Base-by-base conservation (phyloP, 345 rosid species). In the Citropsis articulata region DNA sequence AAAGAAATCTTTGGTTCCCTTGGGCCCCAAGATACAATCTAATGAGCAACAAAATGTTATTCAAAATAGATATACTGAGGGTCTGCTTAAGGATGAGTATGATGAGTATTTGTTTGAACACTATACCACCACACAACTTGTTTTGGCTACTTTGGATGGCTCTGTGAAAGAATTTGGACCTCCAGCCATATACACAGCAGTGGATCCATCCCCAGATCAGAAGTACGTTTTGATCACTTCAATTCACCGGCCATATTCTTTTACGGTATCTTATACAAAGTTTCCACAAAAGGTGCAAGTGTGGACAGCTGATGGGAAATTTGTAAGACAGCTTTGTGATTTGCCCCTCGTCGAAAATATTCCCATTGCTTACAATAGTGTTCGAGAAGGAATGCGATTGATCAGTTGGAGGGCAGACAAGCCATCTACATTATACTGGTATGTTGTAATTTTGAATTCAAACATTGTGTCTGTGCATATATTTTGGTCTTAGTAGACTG, bases 321-420 rank as follows among this genome's bases (percentile, higher is more conserved):
- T 89, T 88, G 90, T 94, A 38, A 88, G 98, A 81, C 86, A 92
- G 77, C 83, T 94, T 19, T 96, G 98, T 76, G 94, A 91, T 84
- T 81, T 96, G 83, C 92, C 99, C 40, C 91, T 94, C 80, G 97
- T 95, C 0, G 98, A 96, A 86, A 87, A 96, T 84, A 91, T 94
- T 75, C 98, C 99, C 75, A 94, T 96, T 80, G 91, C 91, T 61
- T 88, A 86, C 84, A 90, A 75, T 73, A 96, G 99, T 80, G 98
- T 96, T 48, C 91, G 97, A 36, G 90, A 88, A 85, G 97, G 99
- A 55, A 92, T 90, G 97, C 93, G 98, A 63, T 85, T 92, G 30
- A 88, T 96, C 78, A 86, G 91, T 71, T 96, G 99, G 99, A 93
- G 99, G 85, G 87, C 95, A 78, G 99, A 94, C 82, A 91, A 88